phyloP scores from a whole-genome alignment of 202 grass and related monocot genomes.

The Zoysia matrella region DNA sequence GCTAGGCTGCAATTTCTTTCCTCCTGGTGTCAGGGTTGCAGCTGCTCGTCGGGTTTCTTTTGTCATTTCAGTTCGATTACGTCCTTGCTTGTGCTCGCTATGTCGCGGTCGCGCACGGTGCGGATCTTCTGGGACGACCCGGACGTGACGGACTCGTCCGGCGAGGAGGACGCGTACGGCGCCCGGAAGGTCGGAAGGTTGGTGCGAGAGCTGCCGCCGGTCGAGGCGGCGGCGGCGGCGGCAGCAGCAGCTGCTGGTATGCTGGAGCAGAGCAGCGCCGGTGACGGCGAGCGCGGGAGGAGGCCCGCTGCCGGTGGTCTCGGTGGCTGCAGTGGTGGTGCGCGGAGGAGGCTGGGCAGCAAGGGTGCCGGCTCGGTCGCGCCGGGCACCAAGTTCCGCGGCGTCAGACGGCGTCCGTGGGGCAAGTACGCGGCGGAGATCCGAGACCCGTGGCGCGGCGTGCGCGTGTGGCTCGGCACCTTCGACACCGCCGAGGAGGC shows the following conservation, averaged over 20 bases:
- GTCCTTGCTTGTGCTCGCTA: conserved; percentile 14
- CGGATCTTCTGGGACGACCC: conserved; percentile 83
- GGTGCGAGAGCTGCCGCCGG: conserved; percentile 52
- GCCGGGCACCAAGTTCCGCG: conserved; percentile 74
- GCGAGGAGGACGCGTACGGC: conserved; percentile 46
- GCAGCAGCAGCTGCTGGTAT: not conserved
- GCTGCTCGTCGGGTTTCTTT: not conserved
- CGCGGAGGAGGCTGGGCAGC: conserved; percentile 9
- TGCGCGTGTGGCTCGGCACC: conserved; percentile 94
- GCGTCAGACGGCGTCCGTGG: conserved; percentile 89
- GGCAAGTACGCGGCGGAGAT: conserved; percentile 62
- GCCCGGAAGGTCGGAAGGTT: conserved; percentile 45
- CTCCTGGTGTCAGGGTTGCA: conserved; percentile 41
- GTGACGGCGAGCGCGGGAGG: conserved; percentile 27
- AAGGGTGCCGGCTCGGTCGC: conserved; percentile 8
- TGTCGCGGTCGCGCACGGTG: conserved; percentile 69
- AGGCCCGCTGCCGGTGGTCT: not conserved
- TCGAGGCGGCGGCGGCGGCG: not conserved
- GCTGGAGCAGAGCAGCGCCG: conserved; percentile 40
- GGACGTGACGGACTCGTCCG: conserved; percentile 77
- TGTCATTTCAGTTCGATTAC: not conserved
- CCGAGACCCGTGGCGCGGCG: conserved; percentile 65
- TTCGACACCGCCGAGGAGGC: conserved; percentile 99
- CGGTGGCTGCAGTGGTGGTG: not conserved
- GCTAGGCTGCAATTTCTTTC: conserved; percentile 44